A percentile compares a stretch with the other conserved stretches of the same genome.
Conservation (phyloP, 2,329 filamentous ascomycete genomes). For the Biscogniauxia sp. region DNA sequence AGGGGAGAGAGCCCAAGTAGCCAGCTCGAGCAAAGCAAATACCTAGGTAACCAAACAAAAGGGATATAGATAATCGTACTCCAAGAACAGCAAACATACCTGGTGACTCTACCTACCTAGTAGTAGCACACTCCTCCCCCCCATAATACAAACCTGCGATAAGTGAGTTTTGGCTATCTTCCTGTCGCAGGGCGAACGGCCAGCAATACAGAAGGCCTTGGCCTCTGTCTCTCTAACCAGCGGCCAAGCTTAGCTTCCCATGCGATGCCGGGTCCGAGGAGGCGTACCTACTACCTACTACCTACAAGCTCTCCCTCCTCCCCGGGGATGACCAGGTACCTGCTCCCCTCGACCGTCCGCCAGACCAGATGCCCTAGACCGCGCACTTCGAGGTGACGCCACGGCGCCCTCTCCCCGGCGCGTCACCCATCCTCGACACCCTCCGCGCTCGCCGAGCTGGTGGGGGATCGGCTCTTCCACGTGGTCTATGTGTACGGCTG, state of each 20-base stretch:
- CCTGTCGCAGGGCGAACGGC: neutral
- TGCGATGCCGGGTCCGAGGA: constrained; percentile 31
- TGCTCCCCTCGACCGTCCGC: constrained; percentile 44
- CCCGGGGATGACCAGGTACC: constrained; percentile 45
- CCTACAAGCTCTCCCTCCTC: constrained; percentile 44
- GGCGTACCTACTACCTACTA: constrained; percentile 38
- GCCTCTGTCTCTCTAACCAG: constrained; percentile 7
- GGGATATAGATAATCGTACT: neutral
- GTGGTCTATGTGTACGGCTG: constrained; percentile 72
- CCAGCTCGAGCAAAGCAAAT: neutral
- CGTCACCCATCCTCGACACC: constrained; percentile 28
- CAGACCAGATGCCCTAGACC: constrained; percentile 47
- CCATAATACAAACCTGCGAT: constrained; percentile 13
- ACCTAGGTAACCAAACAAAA: neutral
- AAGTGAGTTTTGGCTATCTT: constrained; percentile 11
- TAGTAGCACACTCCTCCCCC: constrained; percentile 18
- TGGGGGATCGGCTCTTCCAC: neutral
- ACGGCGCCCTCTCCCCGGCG: constrained; percentile 23
- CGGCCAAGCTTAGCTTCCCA: constrained; percentile 40
- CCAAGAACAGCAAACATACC: constrained; percentile 6
- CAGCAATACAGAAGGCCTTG: neutral
- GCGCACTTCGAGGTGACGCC: constrained; percentile 33
- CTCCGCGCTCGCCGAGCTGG: constrained; percentile 35
- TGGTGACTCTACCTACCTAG: constrained; percentile 6
- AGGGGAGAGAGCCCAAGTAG: too few species aligned